Evolutionary conservation across 805 yeast genomes (phyloP), one percentile per base, ranked within the genome.

Genomic region (Candida endomychidarum): DNA sequence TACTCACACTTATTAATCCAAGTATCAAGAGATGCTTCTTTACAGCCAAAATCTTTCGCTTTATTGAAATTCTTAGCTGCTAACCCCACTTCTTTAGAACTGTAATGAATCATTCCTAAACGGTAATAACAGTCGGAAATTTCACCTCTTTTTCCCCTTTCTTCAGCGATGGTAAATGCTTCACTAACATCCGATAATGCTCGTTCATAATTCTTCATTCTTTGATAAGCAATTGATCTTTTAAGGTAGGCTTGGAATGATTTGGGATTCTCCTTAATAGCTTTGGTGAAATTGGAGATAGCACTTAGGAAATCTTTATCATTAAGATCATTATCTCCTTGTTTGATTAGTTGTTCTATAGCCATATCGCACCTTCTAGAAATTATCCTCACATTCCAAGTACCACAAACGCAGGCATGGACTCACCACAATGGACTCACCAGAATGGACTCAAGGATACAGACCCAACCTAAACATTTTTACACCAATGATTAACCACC

Each of bases 81-180:
- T 16, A 53, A 52, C 4, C 45, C 45, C 45, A 57, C 71, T 2
- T 70, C 56, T 50, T 76, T 78, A 40, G 61, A 57, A 27, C 66
- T 63, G 53, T 67, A 79, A 42, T 62, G 64, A 12, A 64, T 47
- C 41, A 80, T 58, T 4, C 78, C 79, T 37, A 71, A 59, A 16
- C 78, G 62, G 49, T 73, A 78, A 49, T 74, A 65, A 23, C 77
- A 71, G 14, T 64, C 51, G 1, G 75, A 78, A 24, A 77, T 68
- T 17, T 72, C 72, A 2, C 57, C 57, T 36, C 78, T 55, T 41
- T 67, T 74, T 0, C 78, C 78, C 25, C 73, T 55, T 5, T 57
- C 59, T 28, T 65, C 61, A 1, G 83, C 82, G 21, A 73, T 49
- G 2, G 55, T 49, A 30, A 70, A 57, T 0, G 84, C 81, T 22